Percentiles rank a stretch among this genome's conserved stretches.
Evolutionary conservation across 2,329 filamentous ascomycete genomes (phyloP).

Genomic region (Sclerotinia sclerotiorum): DNA sequence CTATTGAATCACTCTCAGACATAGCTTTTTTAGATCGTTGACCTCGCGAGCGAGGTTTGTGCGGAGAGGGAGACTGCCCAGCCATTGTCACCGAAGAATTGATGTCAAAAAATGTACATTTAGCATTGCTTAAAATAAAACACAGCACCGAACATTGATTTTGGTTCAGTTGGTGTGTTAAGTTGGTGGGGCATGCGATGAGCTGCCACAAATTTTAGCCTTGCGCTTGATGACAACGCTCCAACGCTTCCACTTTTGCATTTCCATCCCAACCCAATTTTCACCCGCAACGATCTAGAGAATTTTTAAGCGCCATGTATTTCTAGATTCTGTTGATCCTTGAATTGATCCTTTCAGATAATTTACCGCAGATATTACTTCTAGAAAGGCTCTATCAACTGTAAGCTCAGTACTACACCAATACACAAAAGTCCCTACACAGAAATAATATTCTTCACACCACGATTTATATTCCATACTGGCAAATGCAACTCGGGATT

Average conservation of each 20-base stretch:
- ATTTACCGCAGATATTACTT: background rate
- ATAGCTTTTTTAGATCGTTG: constrained; percentile 12
- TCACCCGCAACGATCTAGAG: background rate
- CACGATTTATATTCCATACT: too few relatives aligned
- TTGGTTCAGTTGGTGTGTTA: background rate
- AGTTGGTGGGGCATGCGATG: constrained; percentile 12
- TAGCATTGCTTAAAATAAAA: constrained; percentile 14
- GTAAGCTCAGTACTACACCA: background rate
- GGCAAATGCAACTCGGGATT: too few relatives aligned
- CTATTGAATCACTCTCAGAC: constrained; percentile 13
- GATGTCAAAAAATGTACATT: constrained; percentile 6
- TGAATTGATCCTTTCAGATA: background rate
- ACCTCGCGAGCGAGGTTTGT: constrained; percentile 20
- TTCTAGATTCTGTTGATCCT: background rate
- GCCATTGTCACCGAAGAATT: constrained; percentile 19
- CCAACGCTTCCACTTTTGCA: background rate
- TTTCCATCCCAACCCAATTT: background rate
- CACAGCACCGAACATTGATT: background rate
- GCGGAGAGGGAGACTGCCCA: constrained; percentile 16
- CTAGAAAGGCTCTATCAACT: background rate
- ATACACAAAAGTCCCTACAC: too few relatives aligned
- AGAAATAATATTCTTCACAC: too few relatives aligned
- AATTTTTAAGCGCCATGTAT: background rate
- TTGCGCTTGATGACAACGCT: constrained; percentile 16
- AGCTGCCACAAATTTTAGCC: constrained; percentile 2